Evolutionary conservation across 139 green algal genomes (phyloP), one percentile per base, ranked within the genome.

Genomic region (Auxenochlorella protothecoides): DNA sequence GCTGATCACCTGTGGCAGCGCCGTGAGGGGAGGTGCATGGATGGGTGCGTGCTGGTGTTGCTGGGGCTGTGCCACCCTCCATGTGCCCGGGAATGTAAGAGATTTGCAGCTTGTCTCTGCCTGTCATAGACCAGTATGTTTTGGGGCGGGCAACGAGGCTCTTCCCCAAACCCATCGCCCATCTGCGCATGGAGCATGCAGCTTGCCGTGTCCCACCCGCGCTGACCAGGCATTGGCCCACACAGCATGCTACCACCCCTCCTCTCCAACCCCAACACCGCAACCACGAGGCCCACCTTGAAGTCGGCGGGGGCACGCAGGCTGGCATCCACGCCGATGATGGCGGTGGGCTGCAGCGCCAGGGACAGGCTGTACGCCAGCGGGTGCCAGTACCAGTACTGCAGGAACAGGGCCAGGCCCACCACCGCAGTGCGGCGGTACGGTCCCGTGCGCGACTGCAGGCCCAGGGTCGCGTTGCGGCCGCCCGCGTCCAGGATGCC

Each of bases 321-420:
- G 11, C 71, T 83, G 5, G 62, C 69, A 77, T 97, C 92, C 53
- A 99, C 71, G 15, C 85, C 92, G 61, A 99, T 94, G 14, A 97
- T 66, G 0, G 90, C 92, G 7, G 86, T 90, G 15, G 95, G 93
- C 68, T 87, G 73, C 72, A 99, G 86, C 2, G 85, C 75, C 27
- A 99, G 84, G 63, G 68, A 83, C 10, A 98, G 66, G 81, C 96
- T 96, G 86, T 98, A 96, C 12, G 83, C 81, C 44, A 98, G 78
- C 5, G 93, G 93, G 85, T 97, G 96, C 93, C 93, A 98, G 85
- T 97, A 97, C 95, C 95, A 99, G 85, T 97, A 95, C 80, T 98
- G 92, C 11, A 85, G 90, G 85, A 99, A 99, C 27, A 99, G 75
- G 3, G 90, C 87, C 68, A 98, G 83, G 3, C 88, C 92, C 5